Percentiles rank a stretch among this genome's conserved stretches.
Evolutionary conservation across 2,329 filamentous ascomycete species (phyloP).

Genomic region (Scopulariopsis brevicaulis): DNA sequence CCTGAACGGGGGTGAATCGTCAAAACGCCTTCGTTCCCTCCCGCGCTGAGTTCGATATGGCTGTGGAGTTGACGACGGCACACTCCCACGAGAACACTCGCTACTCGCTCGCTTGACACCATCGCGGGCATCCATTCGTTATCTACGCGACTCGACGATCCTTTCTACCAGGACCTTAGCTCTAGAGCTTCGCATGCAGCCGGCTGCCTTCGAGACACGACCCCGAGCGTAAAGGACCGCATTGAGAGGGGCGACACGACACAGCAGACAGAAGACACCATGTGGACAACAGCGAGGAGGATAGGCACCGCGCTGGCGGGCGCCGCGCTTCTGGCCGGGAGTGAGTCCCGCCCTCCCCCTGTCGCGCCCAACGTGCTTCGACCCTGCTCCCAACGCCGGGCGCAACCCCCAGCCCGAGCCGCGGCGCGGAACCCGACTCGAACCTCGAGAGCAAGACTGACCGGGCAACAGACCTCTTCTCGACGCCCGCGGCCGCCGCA

Average conservation of each 20-base stretch:
- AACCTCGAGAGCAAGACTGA: not conserved
- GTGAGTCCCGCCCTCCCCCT: not conserved
- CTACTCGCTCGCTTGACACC: not conserved
- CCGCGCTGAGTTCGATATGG: not conserved
- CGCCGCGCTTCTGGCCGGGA: not conserved
- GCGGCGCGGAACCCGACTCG: not conserved
- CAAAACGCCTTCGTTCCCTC: not conserved
- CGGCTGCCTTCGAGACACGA: not conserved
- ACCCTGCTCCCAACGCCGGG: not conserved
- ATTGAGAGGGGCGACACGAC: not conserved
- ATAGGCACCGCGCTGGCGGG: constrained; percentile 1
- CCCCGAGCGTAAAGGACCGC: not conserved
- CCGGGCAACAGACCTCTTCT: constrained; percentile 8
- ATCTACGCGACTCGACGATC: not conserved
- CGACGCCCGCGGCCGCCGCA: constrained; percentile 12
- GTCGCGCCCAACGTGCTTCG: too few relatives aligned
- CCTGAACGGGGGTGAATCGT: not conserved
- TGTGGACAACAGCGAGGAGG: constrained; percentile 1
- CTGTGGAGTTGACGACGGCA: not conserved
- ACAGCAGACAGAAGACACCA: not conserved
- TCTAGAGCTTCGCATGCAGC: not conserved
- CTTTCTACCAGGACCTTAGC: not conserved
- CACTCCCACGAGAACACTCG: not conserved
- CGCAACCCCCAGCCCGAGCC: not conserved
- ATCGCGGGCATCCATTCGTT: not conserved